Base-by-base conservation (phyloP, 208 protist genomes). In the Vickermania ingenoplastis region DNA sequence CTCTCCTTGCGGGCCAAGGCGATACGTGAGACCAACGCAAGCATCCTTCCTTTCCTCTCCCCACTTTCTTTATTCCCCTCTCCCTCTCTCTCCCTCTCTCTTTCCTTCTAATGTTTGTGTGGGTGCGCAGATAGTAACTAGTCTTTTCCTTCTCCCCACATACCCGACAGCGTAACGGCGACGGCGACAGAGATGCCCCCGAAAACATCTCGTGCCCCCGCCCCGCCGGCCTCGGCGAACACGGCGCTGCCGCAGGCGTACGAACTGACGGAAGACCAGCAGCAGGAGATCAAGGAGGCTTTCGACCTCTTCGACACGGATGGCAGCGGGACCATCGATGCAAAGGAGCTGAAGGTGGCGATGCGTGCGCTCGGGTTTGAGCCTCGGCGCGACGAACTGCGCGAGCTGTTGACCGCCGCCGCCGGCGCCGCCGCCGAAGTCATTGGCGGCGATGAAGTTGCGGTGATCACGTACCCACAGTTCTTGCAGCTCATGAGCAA, bases 261-360 rank as follows among this genome's bases (percentile, higher is more conserved):
- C 25, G 78, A 81, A 54, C 75, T 94, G 30, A 91, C 77, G 24
- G 81, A 81, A 31, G 87, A 94, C 26, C 87, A 94, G 63, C 72
- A 77, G 17, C 80, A 97, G 53, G 94, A 96, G 62, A 97, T 98
- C 23, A 86, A 86, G 26, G 96, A 99, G 64, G 96, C 96, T 0
- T 99, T 99, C 58, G 92, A 98, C 36, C 84, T 99, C 21, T 98
- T 98, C 59, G 96, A 99, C 73, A 94, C 90, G 7, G 94, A 99
- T 54, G 92, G 95, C 51, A 91, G 81, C 61, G 96, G 96, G 26
- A 80, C 72, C 1, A 98, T 98, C 64, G 89, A 97, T 54, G 84
- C 74, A 22, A 89, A 94, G 67, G 89, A 97, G 73, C 72, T 97
- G 53, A 92, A 96, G 53, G 83, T 97, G 14, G 88, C 94, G 3